A percentile compares a stretch with the other conserved stretches of the same genome.
Conservation (phyloP, 305 asterid species). For the Solanum aculeatissimum region DNA sequence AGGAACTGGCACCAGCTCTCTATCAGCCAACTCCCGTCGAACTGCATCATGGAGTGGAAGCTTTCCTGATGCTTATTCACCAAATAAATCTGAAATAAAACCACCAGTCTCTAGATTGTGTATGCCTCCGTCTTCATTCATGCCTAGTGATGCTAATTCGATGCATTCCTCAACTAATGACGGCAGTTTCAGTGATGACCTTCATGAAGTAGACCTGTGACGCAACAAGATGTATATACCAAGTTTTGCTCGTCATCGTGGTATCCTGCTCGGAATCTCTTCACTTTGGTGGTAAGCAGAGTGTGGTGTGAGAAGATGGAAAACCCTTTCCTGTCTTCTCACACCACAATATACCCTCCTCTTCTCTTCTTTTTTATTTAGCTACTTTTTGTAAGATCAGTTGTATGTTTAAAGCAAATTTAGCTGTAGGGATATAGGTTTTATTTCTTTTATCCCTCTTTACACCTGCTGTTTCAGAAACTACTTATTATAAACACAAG, state of each 20-base stretch:
- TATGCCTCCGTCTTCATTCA: constrained; percentile 23
- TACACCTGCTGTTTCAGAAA: not conserved
- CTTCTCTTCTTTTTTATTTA: not conserved
- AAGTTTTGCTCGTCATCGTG: constrained; percentile 6
- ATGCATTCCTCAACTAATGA: constrained; percentile 21
- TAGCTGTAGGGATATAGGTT: not conserved
- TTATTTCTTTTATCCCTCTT: not conserved
- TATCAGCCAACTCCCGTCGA: constrained; percentile 37
- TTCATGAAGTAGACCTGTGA: constrained; percentile 10
- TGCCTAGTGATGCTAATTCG: constrained; percentile 14
- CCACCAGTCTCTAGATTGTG: constrained; percentile 45
- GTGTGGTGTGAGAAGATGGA: not conserved
- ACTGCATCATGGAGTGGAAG: constrained; percentile 75
- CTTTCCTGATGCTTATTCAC: constrained; percentile 23
- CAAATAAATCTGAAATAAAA: constrained; percentile 14
- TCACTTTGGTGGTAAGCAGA: not conserved
- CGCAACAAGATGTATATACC: constrained; percentile 25
- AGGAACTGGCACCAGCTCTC: constrained; percentile 12
- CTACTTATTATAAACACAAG: not conserved
- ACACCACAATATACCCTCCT: not conserved
- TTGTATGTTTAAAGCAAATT: not conserved
- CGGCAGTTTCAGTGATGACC: constrained; percentile 17
- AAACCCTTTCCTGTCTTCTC: not conserved
- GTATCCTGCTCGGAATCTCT: not conserved
- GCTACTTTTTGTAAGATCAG: not conserved